Evolutionary conservation across 768 basidiomycete species (phyloP), one percentile per base, ranked within the genome.

Genomic region (Dentipellis fragilis): DNA sequence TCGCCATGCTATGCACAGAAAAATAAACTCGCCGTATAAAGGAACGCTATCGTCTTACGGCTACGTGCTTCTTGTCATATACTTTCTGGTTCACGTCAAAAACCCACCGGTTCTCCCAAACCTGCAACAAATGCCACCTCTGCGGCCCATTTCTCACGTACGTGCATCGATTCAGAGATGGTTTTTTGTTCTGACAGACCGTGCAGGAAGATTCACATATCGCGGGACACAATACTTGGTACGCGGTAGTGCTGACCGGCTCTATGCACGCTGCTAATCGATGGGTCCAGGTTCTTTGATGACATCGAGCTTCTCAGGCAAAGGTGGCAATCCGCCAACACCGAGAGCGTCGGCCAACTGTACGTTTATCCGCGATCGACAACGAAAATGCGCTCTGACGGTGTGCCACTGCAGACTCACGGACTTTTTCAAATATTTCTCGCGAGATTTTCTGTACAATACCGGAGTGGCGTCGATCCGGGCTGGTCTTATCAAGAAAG

Each of bases 11-110:
- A 29, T 52, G 49, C 23, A 1, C 63, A 91, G 89, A 72, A 94
- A 96, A 83, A 96, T 99, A 71, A 99, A 99, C 71, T 96, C 93
- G 51, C 93, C 95, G 10, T 99, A 98, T 71, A 84, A 91, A 65
- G 95, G 95, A 59, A 98, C 95, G 1, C 76, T 99, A 53, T 94
- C 91, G 54, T 95, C 93, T 54, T 97, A 99, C 68, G 95, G 95
- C 60, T 97, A 95, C 73, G 94, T 95, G 62, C 80, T 99, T 52
- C 87, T 99, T 70, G 95, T 97, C 69, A 91, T 99, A 64, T 96
- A 94, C 74, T 99, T 93, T 73, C 81, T 98, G 53, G 85, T 94
- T 48, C 96, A 99, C 69, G 93, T 98, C 74, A 95, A 96, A 75
- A 91, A 91, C 62, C 94, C 95, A 54, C 90, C 94, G 22, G 90